phyloP scores from a whole-genome alignment of 805 yeast genomes.

The Ogataea siamensis region DNA sequence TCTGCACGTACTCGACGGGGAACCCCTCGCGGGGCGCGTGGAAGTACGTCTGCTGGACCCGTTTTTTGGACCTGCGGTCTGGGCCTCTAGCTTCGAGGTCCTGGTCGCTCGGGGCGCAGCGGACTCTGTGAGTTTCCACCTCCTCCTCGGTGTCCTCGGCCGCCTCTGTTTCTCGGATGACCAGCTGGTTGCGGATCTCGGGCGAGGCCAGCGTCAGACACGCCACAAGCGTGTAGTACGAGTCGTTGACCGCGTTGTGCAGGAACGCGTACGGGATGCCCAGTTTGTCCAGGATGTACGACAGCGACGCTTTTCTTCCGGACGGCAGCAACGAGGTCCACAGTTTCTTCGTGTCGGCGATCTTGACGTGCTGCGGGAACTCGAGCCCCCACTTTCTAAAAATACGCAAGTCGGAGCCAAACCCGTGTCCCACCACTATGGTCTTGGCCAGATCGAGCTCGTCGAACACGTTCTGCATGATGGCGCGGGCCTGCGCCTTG shows the following conservation, averaged over 20 bases:
- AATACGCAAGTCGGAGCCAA: constrained; percentile 27
- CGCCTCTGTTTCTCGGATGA: constrained; percentile 1
- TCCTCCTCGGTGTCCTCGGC: constrained; percentile 9
- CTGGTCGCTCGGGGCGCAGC: constrained; percentile 21
- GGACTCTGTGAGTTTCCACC: constrained; percentile 3
- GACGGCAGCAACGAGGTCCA: constrained; percentile 26
- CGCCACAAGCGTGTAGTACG: constrained; percentile 31
- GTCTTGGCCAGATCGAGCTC: constrained; percentile 17
- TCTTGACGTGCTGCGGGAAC: constrained; percentile 20
- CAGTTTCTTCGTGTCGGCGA: constrained; percentile 30
- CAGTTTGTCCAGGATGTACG: constrained; percentile 28
- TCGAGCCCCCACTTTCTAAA: constrained; percentile 18
- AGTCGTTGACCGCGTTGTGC: constrained; percentile 35
- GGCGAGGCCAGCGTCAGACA: constrained; percentile 29
- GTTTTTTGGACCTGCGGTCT: neutral
- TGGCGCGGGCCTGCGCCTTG: constrained; percentile 14
- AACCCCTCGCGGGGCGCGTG: neutral
- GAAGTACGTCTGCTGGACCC: constrained; percentile 3
- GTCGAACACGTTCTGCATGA: constrained; percentile 16
- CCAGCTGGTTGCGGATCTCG: constrained; percentile 25
- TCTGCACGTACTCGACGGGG: constrained; percentile 6
- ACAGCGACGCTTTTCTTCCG: constrained; percentile 20
- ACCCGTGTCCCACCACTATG: constrained; percentile 32
- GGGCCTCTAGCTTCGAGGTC: constrained; percentile 11
- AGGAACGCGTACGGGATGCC: constrained; percentile 30